Percentiles rank a stretch among this genome's conserved stretches.
Conservation (phyloP, 2,329 filamentous ascomycete species). For the Sclerotinia nivalis region DNA sequence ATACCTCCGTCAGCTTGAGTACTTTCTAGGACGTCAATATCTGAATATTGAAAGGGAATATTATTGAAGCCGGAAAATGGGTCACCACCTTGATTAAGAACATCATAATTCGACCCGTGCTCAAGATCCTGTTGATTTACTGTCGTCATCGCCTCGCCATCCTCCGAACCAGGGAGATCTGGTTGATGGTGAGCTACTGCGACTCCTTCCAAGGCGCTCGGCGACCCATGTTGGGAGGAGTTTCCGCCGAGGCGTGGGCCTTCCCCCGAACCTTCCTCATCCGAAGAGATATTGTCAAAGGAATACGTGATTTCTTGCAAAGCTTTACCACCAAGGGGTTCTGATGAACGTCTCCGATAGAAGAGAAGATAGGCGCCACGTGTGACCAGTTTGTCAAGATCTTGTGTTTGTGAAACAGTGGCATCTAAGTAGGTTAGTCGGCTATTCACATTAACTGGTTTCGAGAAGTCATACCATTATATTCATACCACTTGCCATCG, state of each 20-base stretch:
- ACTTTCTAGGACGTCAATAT: constrained; percentile 34
- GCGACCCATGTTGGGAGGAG: constrained; percentile 87
- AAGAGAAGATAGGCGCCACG: constrained; percentile 88
- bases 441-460: not conserved
- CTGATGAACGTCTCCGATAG: constrained; percentile 80
- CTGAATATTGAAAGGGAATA: constrained; percentile 29
- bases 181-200: constrained; percentile 70
- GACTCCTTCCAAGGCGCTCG: constrained; percentile 80
- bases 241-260: constrained; percentile 78
- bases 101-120: constrained; percentile 34
- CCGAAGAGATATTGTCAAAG: constrained; percentile 55
- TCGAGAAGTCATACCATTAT: constrained; percentile 70
- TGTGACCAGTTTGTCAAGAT: constrained; percentile 66
- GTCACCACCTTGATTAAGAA: constrained; percentile 31
- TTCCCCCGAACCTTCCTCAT: constrained; percentile 68
- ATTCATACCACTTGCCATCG: constrained; percentile 90
- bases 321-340: constrained; percentile 75
- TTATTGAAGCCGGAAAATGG: constrained; percentile 15
- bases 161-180: constrained; percentile 55
- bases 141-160: constrained; percentile 37
- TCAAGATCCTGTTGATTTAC: constrained; percentile 36
- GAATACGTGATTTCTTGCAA: constrained; percentile 70
- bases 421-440: constrained; percentile 65
- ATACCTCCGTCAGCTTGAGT: constrained; percentile 39
- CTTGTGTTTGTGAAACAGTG: constrained; percentile 61